phyloP scores from a whole-genome alignment of 2,329 filamentous ascomycete species.

The Talaromyces funiculosus region DNA sequence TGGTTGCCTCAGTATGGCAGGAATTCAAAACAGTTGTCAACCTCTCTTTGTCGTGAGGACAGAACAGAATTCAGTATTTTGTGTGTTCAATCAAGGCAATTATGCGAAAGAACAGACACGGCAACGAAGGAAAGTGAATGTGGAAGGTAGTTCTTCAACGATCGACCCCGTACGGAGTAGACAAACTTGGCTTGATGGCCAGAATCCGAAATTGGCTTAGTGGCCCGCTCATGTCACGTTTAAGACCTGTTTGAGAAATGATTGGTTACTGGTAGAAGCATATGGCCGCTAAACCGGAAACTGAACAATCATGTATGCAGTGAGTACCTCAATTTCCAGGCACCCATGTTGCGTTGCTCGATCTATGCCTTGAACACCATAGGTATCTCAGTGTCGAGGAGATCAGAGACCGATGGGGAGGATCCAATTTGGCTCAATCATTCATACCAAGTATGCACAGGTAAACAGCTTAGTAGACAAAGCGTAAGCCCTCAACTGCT shows the following conservation, averaged over 20 bases:
- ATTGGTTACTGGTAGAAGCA: not conserved
- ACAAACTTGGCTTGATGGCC: slow-evolving; percentile 3
- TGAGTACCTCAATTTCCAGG: not conserved
- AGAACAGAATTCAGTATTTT: too few species aligned
- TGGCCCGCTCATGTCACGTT: slow-evolving; percentile 1
- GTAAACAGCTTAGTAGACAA: not conserved
- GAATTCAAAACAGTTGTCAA: not conserved
- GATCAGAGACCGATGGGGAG: too few species aligned
- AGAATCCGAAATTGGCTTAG: slow-evolving; percentile 2
- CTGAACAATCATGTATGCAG: not conserved
- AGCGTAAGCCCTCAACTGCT: not conserved
- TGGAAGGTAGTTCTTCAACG: not conserved
- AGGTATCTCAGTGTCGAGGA: not conserved
- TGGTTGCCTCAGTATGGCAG: not conserved
- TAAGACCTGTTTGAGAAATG: not conserved
- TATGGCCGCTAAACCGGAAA: not conserved
- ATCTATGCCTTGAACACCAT: not conserved
- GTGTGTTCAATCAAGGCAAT: not conserved
- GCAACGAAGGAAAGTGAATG: not conserved
- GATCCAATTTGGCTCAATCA: not conserved
- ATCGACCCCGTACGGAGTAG: not conserved
- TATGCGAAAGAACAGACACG: not conserved
- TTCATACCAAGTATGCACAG: not conserved
- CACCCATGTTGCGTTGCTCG: not conserved
- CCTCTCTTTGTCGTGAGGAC: not conserved